Percentiles rank a stretch among this genome's conserved stretches.
Evolutionary conservation across 495 filamentous ascomycete species (phyloP).

Genomic region (Beverwykella pulmonaria): DNA sequence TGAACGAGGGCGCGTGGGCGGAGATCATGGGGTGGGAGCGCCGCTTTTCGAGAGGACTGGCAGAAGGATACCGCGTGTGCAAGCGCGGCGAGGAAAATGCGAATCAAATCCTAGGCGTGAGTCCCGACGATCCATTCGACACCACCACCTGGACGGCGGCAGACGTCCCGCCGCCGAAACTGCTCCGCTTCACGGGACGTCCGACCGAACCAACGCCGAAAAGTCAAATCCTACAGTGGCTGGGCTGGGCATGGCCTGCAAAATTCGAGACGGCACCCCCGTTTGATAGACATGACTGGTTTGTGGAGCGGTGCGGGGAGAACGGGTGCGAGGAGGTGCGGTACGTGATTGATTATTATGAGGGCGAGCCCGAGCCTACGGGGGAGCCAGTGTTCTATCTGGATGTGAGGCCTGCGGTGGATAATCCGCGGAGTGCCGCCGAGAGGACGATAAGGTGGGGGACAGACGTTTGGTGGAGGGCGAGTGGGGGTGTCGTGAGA

Average conservation of each 20-base stretch:
- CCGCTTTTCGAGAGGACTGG: constrained; percentile 72
- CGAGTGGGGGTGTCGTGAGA: constrained; percentile 64
- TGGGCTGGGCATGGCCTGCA: constrained; percentile 77
- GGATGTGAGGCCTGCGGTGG: constrained; percentile 94
- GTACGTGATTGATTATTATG: constrained; percentile 99
- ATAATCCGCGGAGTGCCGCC: constrained; percentile 73
- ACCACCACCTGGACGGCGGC: constrained; percentile 48
- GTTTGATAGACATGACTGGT: constrained; percentile 99
- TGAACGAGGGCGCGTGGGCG: constrained; percentile 95
- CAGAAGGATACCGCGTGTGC: constrained; percentile 72
- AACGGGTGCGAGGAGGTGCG: constrained; percentile 70
- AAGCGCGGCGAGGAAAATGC: constrained; percentile 66
- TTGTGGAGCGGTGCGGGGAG: constrained; percentile 67
- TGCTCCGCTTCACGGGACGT: constrained; percentile 84
- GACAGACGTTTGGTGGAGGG: constrained; percentile 89
- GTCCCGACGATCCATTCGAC: constrained; percentile 35
- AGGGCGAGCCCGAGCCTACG: constrained; percentile 78
- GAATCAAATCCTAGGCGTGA: not conserved
- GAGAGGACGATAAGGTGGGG: constrained; percentile 90
- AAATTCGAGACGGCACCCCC: constrained; percentile 80
- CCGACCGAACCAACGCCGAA: constrained; percentile 90
- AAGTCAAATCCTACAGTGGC: constrained; percentile 73
- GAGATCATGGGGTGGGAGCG: constrained; percentile 94
- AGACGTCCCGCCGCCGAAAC: constrained; percentile 59
- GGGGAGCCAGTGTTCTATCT: constrained; percentile 96